These are phyloP conservation scores for Pichia membranifaciens DNA, from an alignment of 805 yeast species.

Conservation along the genomic window DNA sequence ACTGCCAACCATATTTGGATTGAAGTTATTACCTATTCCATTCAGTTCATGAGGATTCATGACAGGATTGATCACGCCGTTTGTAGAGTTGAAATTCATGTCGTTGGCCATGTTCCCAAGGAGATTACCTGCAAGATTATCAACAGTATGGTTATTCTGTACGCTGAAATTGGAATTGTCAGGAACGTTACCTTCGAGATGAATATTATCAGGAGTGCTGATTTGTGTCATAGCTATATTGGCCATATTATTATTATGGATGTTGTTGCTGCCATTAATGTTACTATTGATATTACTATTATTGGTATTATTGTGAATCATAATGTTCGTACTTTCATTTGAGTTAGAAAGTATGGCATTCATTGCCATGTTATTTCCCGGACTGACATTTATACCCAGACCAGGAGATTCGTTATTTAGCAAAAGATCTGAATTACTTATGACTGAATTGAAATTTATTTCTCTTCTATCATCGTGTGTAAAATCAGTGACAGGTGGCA, in stretches of 20 bases:
- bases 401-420: not conserved
- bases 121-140: not conserved
- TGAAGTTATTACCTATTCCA: not conserved
- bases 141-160: not conserved
- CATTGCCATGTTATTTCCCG: not conserved
- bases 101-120: not conserved
- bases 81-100: not conserved
- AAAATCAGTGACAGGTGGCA: constrained; percentile 33
- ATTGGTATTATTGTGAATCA: no score
- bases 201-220: not conserved
- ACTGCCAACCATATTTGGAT: not conserved
- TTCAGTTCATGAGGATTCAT: not conserved
- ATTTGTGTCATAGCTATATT: no score
- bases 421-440: constrained; percentile 6
- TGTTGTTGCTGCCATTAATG: not conserved
- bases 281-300: not conserved
- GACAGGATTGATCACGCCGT: not conserved
- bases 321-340: not conserved
- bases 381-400: not conserved
- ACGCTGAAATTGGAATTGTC: not conserved
- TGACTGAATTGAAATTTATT: constrained; percentile 8
- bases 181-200: not conserved
- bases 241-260: not conserved
- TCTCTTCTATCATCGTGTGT: constrained; percentile 11
- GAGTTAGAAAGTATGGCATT: not conserved